These are phyloP conservation scores for Glycine tomentella DNA, from an alignment of 306 rosid genomes.

Conservation along the genomic window DNA sequence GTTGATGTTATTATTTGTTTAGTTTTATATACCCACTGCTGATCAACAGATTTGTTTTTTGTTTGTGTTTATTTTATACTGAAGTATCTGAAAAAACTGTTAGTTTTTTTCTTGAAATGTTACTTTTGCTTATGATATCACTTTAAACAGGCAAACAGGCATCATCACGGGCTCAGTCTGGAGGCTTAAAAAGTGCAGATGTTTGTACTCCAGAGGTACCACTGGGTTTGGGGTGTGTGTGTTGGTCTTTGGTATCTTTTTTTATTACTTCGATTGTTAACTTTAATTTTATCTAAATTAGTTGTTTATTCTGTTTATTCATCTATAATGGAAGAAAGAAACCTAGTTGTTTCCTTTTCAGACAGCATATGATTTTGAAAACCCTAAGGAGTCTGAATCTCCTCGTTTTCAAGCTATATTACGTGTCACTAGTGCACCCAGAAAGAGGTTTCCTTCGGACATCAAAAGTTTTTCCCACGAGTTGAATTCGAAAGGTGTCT, in stretches of 20 bases:
- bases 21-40: neutral
- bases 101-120: constrained; percentile 34
- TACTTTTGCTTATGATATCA: constrained; percentile 45
- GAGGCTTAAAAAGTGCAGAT: constrained; percentile 73
- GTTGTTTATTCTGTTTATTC: constrained; percentile 24
- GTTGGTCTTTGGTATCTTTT: constrained; percentile 5
- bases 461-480: constrained; percentile 98
- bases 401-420: constrained; percentile 99
- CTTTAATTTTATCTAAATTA: constrained; percentile 29
- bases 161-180: constrained; percentile 65
- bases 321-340: constrained; percentile 34
- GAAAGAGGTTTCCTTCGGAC: constrained; percentile 86
- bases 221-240: constrained; percentile 22
- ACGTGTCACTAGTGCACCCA: constrained; percentile 94
- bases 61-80: constrained; percentile 25
- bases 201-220: constrained; percentile 93
- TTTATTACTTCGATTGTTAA: neutral
- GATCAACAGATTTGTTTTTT: neutral
- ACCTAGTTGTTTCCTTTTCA: constrained; percentile 52
- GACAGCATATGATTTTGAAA: constrained; percentile 87
- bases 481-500: constrained; percentile 91
- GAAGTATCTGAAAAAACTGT: constrained; percentile 37
- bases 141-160: constrained; percentile 65
- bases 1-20: constrained; percentile 32
- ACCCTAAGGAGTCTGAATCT: constrained; percentile 98